These are phyloP conservation scores for Nissolia schottii DNA, from an alignment of 306 rosid genomes.

Conservation along the genomic window DNA sequence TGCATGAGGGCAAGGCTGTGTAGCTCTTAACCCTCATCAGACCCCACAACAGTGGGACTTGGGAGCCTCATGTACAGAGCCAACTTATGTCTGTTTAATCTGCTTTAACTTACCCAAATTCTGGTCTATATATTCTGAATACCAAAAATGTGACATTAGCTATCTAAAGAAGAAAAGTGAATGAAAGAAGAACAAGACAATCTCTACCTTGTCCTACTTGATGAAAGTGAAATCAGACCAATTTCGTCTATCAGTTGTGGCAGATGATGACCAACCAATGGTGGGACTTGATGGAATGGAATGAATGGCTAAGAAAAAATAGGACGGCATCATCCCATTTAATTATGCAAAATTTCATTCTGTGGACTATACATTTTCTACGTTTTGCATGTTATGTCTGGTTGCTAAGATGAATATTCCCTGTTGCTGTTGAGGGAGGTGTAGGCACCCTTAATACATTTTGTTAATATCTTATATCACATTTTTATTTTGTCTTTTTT, in stretches of 20 bases:
- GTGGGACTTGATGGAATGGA: neutral
- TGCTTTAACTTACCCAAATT: neutral
- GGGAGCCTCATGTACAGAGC: neutral
- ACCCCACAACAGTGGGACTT: neutral
- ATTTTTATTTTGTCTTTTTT: neutral
- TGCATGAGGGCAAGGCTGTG: neutral
- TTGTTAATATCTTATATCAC: neutral
- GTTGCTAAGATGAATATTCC: neutral
- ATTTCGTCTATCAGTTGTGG: neutral
- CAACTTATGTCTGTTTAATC: neutral
- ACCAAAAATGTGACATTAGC: neutral
- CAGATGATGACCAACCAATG: neutral
- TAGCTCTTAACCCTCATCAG: neutral
- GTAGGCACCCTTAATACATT: slow-evolving; percentile 6
- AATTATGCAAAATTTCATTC: neutral
- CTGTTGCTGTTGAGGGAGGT: neutral
- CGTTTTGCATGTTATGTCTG: neutral
- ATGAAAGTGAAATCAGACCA: neutral
- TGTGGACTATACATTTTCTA: neutral
- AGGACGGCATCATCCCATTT: no score
- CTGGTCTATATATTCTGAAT: neutral
- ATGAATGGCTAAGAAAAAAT: neutral
- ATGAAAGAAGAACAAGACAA: neutral
- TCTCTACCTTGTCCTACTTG: neutral
- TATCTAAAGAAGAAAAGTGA: neutral